Evolutionary conservation across 2,329 filamentous ascomycete genomes (phyloP), one percentile per base, ranked within the genome.

Genomic region (Aspergillus pseudotamarii): DNA sequence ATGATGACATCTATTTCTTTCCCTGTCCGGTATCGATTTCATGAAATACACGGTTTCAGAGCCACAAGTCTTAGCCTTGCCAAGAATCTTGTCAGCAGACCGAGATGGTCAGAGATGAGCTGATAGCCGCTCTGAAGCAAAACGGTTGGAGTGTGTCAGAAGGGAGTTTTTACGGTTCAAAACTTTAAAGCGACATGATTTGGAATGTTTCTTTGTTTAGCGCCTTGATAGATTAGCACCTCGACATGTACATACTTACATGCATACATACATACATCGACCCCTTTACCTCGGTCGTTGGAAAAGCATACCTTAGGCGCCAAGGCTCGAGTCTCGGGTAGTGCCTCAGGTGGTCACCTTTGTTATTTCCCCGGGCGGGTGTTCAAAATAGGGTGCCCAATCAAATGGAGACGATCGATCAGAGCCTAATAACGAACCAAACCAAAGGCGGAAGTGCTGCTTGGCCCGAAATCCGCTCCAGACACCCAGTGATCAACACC

Each of bases 391-490:
- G 45, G 38, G 38, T 56, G 32, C 46, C 64, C 64, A 66, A 66
- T 66, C 64, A 66, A 46, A 55, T 58, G 14, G 30, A 46, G 41
- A 45, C 63, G 57, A 56, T 63, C 59, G 26, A 58, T 57, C 56
- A 19, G 28, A 41, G 51, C 21, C 34, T 12, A 55, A 23, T n/a
- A 19, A 45, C 56, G 48, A 50, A 46, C 57, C 57, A 58, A 48
- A 38, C 32, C 57, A 21, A 34, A 62, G 21, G 23, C 26, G 38
- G 48, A 48, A 46, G 16, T 46, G 19, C 56, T 43, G 36, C 34
- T 56, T 21, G 23, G 32, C 6, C 45, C 23, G 21, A 41, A 50
- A 60, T 48, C 63, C 19, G 28, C 60, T 41, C 14, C 14, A 16
- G 19, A 36, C 48, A 34, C 19, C 28, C n/a, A 55, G 19, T 36